Conservation (phyloP, 2,329 filamentous ascomycete species). For the Aspergillus fumigatus region DNA sequence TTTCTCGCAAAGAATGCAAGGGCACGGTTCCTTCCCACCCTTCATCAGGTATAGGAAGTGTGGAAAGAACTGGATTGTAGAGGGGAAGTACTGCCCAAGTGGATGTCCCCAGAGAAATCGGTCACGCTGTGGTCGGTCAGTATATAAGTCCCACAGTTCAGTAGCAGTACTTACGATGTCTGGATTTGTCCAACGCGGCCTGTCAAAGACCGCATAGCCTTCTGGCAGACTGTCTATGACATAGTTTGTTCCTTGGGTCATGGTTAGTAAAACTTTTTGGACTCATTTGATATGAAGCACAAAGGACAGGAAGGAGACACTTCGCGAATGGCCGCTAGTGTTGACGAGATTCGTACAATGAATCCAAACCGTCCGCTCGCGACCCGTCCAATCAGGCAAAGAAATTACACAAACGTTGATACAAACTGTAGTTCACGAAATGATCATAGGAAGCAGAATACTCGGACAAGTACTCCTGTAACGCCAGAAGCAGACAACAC, state of each 20-base stretch:
- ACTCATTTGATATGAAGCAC: background rate
- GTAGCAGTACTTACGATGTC: conserved; percentile 24
- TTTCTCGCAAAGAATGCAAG: conserved; percentile 46
- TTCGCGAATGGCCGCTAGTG: background rate
- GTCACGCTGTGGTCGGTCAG: conserved; percentile 39
- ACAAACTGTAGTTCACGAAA: background rate
- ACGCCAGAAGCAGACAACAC: background rate
- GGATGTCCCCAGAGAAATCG: conserved; percentile 57
- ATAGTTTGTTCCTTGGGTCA: conserved; percentile 41
- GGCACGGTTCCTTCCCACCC: conserved; percentile 42
- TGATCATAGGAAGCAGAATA: background rate
- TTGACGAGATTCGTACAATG: background rate
- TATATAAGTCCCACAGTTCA: background rate
- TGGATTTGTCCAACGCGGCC: conserved; percentile 39
- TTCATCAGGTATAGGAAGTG: conserved; percentile 57
- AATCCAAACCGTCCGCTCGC: background rate
- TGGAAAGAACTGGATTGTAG: conserved; percentile 50
- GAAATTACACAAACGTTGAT: background rate
- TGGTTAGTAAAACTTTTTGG: background rate
- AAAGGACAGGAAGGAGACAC: background rate
- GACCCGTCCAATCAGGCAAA: background rate
- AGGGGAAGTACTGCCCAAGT: conserved; percentile 47
- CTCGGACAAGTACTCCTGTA: background rate
- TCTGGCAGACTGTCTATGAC: conserved; percentile 50
- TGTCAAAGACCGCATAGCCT: conserved; percentile 51